Percentiles rank a stretch among this genome's conserved stretches.
phyloP scores from a whole-genome alignment of 2,329 filamentous ascomycete genomes.

The Xylariaceae sp. region DNA sequence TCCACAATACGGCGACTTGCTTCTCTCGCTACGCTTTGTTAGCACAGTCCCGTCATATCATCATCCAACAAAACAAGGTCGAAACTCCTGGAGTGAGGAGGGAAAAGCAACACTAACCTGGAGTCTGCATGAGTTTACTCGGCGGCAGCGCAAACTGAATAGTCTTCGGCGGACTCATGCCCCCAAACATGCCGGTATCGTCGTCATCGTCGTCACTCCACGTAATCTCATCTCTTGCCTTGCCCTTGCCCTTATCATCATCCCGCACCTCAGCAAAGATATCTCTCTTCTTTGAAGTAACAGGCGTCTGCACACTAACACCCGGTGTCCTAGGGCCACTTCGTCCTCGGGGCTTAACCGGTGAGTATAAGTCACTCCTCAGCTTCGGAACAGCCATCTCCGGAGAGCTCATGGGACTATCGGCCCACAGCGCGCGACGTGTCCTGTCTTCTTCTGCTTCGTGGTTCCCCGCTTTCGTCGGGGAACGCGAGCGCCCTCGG shows the following conservation, averaged over 20 bases:
- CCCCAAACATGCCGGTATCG: conserved; percentile 55
- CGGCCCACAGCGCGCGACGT: conserved; percentile 45
- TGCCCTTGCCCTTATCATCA: conserved; percentile 24
- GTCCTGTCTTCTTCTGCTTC: conserved; percentile 32
- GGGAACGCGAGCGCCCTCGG: conserved; percentile 31
- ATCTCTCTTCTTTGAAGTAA: conserved; percentile 49
- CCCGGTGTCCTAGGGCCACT: conserved; percentile 69
- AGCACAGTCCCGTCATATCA: not conserved
- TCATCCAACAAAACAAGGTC: not conserved
- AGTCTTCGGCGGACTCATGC: conserved; percentile 89
- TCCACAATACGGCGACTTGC: conserved; percentile 80
- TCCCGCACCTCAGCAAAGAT: conserved; percentile 38
- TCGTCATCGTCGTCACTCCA: conserved; percentile 74
- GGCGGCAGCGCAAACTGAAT: conserved; percentile 82
- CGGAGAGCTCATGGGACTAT: conserved; percentile 68
- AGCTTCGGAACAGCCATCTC: conserved; percentile 79
- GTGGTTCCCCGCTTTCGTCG: conserved; percentile 27
- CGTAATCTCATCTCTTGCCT: conserved; percentile 50
- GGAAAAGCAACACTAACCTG: conserved; percentile 50
- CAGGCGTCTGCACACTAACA: conserved; percentile 80
- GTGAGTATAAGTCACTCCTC: conserved; percentile 82
- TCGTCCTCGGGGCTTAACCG: conserved; percentile 50
- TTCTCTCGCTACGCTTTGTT: conserved; percentile 61
- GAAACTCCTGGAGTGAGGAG: not conserved
- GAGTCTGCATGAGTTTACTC: conserved; percentile 75